A percentile compares a stretch with the other conserved stretches of the same genome.
Conservation (phyloP, 2,329 filamentous ascomycete species). For the Escovopsis weberi region DNA sequence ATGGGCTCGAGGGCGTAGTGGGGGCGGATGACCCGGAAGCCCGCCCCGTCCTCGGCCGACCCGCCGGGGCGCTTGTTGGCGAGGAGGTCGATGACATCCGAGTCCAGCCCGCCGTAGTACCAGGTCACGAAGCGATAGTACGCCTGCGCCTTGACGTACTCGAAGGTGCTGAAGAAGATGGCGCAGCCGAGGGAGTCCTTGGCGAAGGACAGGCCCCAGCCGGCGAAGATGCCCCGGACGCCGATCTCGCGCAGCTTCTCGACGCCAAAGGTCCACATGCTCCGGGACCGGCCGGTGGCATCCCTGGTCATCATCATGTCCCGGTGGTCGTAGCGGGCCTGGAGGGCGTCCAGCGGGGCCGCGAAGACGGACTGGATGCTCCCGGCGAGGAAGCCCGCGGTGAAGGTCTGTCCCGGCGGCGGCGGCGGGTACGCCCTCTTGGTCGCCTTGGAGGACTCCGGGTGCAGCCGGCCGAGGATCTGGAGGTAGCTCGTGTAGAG, state of each 20-base stretch:
- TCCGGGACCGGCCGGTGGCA: slow-evolving; percentile 32
- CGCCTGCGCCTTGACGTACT: slow-evolving; percentile 59
- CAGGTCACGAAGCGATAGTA: slow-evolving; percentile 56
- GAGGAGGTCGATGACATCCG: slow-evolving; percentile 35
- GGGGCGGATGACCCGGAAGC: slow-evolving; percentile 44
- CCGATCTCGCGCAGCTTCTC: slow-evolving; percentile 56
- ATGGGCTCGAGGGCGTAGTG: slow-evolving; percentile 63
- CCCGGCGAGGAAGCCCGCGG: slow-evolving; percentile 56
- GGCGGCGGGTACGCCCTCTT: slow-evolving; percentile 60
- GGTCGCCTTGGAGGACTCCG: slow-evolving; percentile 39
- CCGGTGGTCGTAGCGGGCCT: slow-evolving; percentile 53
- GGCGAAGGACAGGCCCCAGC: slow-evolving; percentile 52
- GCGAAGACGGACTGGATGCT: slow-evolving; percentile 56
- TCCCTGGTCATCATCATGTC: slow-evolving; percentile 26
- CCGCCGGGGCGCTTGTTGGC: slow-evolving; percentile 28
- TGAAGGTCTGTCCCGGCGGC: slow-evolving; percentile 45
- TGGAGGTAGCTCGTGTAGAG: slow-evolving; percentile 65
- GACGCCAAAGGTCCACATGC: slow-evolving; percentile 59
- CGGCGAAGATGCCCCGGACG: slow-evolving; percentile 56
- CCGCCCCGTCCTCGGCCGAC: slow-evolving; percentile 10
- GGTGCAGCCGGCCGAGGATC: slow-evolving; percentile 49
- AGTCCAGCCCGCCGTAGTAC: slow-evolving; percentile 49
- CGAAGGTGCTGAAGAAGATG: slow-evolving; percentile 61
- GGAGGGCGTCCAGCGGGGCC: slow-evolving; percentile 61
- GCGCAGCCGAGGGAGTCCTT: slow-evolving; percentile 58